phyloP scores from a whole-genome alignment of 169 alveolate genomes.

The Plasmodium reichenowi region DNA sequence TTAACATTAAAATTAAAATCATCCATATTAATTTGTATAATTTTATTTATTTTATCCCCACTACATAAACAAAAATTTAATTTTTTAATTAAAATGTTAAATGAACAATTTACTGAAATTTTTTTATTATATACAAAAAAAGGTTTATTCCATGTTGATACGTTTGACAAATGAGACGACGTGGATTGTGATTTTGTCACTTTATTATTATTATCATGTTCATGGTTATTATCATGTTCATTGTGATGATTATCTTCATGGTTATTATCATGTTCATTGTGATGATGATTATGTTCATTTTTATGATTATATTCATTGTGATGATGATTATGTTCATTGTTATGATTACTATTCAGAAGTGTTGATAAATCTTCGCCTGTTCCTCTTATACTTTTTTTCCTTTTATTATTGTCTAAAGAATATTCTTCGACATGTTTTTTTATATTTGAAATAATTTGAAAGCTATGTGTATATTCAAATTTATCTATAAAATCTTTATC shows the following conservation, averaged over 20 bases:
- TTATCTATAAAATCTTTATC: conserved; percentile 60
- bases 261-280: no score
- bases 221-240: no score
- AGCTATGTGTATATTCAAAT: conserved; percentile 62
- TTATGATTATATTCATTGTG: no score
- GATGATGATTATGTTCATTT: no score
- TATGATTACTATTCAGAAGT: no score
- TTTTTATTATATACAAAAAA: background rate
- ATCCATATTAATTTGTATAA: conserved; percentile 7
- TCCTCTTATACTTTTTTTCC: background rate
- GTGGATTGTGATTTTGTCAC: no score
- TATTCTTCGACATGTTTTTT: conserved; percentile 18
- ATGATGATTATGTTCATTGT: no score
- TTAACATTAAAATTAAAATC: conserved; percentile 19
- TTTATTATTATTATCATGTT: no score
- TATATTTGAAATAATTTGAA: conserved; percentile 50
- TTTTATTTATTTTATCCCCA: conserved; percentile 18
- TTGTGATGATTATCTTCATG: no score
- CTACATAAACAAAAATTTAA: conserved; percentile 4
- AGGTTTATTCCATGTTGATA: background rate
- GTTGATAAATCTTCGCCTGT: background rate
- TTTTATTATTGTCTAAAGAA: background rate
- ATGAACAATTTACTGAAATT: conserved; percentile 17
- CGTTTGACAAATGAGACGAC: no score
- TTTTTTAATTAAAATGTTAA: conserved; percentile 7